These are phyloP conservation scores for Ophiostoma sp. DNA, from an alignment of 2,329 filamentous ascomycete species.

Conservation along the genomic window DNA sequence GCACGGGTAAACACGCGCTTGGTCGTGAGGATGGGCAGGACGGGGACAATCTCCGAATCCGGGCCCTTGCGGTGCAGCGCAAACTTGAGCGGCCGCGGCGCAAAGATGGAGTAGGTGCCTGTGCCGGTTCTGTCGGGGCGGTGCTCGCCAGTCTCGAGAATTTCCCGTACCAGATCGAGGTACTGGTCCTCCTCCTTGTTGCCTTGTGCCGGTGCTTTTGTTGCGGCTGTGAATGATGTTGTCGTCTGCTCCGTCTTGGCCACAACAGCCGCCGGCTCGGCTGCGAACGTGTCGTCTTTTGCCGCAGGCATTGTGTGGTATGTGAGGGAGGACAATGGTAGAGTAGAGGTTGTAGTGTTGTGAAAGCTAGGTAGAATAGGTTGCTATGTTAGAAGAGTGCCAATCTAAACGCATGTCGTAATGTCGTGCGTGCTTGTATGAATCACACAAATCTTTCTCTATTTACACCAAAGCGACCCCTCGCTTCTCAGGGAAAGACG, in stretches of 20 bases:
- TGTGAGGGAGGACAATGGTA: no score
- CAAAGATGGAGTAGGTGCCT: conserved; percentile 84
- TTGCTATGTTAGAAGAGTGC: background rate
- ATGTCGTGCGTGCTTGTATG: background rate
- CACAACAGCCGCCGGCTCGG: background rate
- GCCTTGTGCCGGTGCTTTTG: conserved; percentile 2
- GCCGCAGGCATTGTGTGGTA: conserved; percentile 19
- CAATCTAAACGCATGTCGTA: background rate
- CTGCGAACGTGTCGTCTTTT: conserved; percentile 14
- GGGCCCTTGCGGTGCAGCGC: conserved; percentile 44
- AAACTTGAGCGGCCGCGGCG: conserved; percentile 81
- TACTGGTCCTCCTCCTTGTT: conserved; percentile 80
- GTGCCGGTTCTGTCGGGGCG: conserved; percentile 92
- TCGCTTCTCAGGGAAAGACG: conserved; percentile 16
- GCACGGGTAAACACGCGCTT: conserved; percentile 93
- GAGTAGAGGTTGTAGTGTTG: background rate
- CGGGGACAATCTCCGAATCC: conserved; percentile 54
- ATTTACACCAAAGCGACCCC: conserved; percentile 12
- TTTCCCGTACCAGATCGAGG: conserved; percentile 78
- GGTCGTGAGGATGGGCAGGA: conserved; percentile 91
- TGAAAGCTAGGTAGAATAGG: background rate
- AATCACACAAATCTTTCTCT: background rate
- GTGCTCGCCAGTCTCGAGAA: conserved; percentile 76
- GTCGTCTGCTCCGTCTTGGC: conserved; percentile 10
- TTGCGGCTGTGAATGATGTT: background rate